phyloP scores from a whole-genome alignment of 805 yeast species.

The Cyberlindnera bimundalis region DNA sequence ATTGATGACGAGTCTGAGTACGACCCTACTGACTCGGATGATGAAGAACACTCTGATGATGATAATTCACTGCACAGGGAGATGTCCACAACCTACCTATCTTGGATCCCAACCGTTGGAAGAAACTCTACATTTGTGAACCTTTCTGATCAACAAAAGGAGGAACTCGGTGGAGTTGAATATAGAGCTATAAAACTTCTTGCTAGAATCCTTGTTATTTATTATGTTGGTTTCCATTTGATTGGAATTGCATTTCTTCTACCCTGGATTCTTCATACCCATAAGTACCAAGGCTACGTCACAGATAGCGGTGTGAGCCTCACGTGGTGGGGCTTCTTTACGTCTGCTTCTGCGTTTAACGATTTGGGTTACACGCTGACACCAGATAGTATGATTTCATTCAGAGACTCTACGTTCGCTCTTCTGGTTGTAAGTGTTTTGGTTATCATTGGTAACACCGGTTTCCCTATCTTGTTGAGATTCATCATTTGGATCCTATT shows the following conservation, averaged over 20 bases:
- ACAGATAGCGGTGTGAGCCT: constrained; percentile 61
- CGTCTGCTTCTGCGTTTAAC: constrained; percentile 74
- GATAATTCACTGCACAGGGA: constrained; percentile 28
- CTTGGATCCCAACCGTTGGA: constrained; percentile 90
- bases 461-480: constrained; percentile 82
- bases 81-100: constrained; percentile 65
- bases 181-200: constrained; percentile 83
- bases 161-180: constrained; percentile 96
- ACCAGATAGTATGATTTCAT: constrained; percentile 74
- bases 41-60: constrained; percentile 34
- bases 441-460: constrained; percentile 90
- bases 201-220: constrained; percentile 57
- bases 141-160: constrained; percentile 77
- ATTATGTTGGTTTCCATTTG: constrained; percentile 75
- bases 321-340: constrained; percentile 92
- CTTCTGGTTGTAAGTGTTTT: constrained; percentile 63
- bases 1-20: constrained; percentile 21
- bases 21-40: constrained; percentile 17
- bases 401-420: constrained; percentile 60
- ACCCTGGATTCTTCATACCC: constrained; percentile 53
- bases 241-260: constrained; percentile 49
- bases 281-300: constrained; percentile 42
- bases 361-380: constrained; percentile 84
- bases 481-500: constrained; percentile 78
- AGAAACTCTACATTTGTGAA: constrained; percentile 90